These are phyloP conservation scores for Acmispon strigosus DNA, from an alignment of 306 rosid species.

Conservation along the genomic window DNA sequence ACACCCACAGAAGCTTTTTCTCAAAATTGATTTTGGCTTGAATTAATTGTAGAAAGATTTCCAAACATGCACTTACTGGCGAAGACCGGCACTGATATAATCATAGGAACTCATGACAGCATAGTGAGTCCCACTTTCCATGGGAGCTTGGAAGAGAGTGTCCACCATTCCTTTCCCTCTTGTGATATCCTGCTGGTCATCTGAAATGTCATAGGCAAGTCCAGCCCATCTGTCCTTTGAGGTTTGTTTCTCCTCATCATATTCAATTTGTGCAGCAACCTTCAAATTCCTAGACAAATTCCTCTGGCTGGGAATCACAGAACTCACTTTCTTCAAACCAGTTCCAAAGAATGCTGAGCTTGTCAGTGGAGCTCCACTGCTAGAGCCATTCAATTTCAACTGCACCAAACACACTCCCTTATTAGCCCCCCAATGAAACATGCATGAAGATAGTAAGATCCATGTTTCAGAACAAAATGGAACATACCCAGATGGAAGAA, in stretches of 20 bases:
- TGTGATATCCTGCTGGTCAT: constrained; percentile 87
- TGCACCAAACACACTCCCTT: constrained; percentile 17
- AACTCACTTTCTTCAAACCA: constrained; percentile 33
- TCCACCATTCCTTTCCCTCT: constrained; percentile 87
- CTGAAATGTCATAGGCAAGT: constrained; percentile 67
- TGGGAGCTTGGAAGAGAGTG: constrained; percentile 70
- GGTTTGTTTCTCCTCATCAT: constrained; percentile 56
- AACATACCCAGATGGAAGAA: background rate
- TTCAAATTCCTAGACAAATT: constrained; percentile 34
- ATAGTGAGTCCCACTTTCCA: constrained; percentile 63
- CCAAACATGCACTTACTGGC: constrained; percentile 43
- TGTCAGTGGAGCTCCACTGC: constrained; percentile 11
- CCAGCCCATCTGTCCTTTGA: constrained; percentile 74
- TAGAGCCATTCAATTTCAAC: constrained; percentile 42
- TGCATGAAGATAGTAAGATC: background rate
- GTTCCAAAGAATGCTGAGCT: constrained; percentile 49
- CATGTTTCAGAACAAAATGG: background rate
- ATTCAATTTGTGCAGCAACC: constrained; percentile 32
- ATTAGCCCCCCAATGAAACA: background rate
- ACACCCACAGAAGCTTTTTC: too few relatives aligned
- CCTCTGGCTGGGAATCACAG: constrained; percentile 17
- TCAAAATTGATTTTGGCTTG: too few relatives aligned
- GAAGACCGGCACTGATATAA: constrained; percentile 65
- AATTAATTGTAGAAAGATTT: too few relatives aligned
- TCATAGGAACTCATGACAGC: constrained; percentile 78